Evolutionary conservation across 768 basidiomycete genomes (phyloP).

Genomic region (Cantharellus cinnabarinus): DNA sequence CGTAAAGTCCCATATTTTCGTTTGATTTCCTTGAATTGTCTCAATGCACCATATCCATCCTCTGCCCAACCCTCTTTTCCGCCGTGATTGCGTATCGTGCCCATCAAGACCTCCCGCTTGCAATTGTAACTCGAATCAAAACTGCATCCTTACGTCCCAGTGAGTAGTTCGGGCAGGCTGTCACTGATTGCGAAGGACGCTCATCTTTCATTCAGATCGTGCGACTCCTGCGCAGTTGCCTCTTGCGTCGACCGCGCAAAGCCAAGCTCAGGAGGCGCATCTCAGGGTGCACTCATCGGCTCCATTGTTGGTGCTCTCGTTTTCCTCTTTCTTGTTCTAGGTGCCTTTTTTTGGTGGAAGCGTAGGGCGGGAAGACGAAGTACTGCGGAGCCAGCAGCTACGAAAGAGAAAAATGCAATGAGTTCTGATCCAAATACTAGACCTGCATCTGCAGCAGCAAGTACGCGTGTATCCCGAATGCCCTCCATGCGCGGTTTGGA

Average conservation of each 20-base stretch:
- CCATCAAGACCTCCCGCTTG: neutral
- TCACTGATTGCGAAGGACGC: neutral
- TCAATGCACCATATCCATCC: neutral
- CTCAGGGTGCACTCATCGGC: constrained; percentile 4
- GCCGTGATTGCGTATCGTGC: neutral
- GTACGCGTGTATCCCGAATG: neutral
- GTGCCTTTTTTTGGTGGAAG: constrained; percentile 5
- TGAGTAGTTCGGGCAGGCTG: neutral
- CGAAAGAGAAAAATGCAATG: neutral
- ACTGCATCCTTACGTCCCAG: neutral
- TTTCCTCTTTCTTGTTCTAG: constrained; percentile 6
- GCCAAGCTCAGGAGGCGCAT: neutral
- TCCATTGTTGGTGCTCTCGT: constrained; percentile 7
- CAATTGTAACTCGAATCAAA: neutral
- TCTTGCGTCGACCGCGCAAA: neutral
- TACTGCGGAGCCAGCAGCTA: neutral
- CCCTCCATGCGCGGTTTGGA: neutral
- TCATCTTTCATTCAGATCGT: neutral
- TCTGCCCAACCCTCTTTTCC: neutral
- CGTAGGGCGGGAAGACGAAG: neutral
- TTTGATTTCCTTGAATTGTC: neutral
- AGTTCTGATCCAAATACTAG: neutral
- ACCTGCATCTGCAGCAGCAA: neutral
- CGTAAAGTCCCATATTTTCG: neutral
- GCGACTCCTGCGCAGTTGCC: neutral